These are phyloP conservation scores for Coemansia sp. DNA, from an alignment of 192 early-diverging fungal genomes.

Conservation along the genomic window DNA sequence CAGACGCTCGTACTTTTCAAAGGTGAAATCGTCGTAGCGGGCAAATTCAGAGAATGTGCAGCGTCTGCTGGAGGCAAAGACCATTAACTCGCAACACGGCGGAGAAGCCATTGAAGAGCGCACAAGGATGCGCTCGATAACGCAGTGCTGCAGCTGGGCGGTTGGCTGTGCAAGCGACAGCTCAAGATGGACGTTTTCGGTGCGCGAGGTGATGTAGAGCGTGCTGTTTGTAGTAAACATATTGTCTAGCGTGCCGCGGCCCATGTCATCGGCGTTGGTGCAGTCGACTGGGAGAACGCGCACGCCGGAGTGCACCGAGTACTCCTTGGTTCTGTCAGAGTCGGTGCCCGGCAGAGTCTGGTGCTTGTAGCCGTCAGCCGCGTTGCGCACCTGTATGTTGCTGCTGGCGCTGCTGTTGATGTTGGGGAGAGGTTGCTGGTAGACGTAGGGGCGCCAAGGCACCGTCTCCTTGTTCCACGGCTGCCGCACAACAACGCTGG, in stretches of 20 bases:
- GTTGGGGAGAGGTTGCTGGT: constrained; percentile 29
- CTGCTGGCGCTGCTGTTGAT: background rate
- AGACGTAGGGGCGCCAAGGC: constrained; percentile 37
- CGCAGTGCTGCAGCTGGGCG: constrained; percentile 17
- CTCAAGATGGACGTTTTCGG: constrained; percentile 45
- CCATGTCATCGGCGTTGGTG: constrained; percentile 38
- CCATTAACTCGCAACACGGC: constrained; percentile 51
- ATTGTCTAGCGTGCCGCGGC: constrained; percentile 29
- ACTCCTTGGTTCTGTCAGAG: constrained; percentile 17
- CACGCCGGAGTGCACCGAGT: constrained; percentile 23
- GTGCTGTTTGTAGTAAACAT: constrained; percentile 21
- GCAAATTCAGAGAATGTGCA: constrained; percentile 31
- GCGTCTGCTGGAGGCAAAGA: constrained; percentile 46
- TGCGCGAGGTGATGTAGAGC: constrained; percentile 21
- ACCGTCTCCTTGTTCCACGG: constrained; percentile 27
- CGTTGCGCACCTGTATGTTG: constrained; percentile 7
- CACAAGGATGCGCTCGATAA: constrained; percentile 38
- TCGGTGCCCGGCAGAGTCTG: constrained; percentile 6
- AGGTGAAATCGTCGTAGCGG: constrained; percentile 49
- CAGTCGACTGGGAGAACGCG: constrained; percentile 15
- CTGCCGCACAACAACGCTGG: constrained; percentile 37
- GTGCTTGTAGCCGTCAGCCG: constrained; percentile 2
- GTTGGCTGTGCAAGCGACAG: constrained; percentile 13
- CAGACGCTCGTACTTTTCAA: constrained; percentile 48
- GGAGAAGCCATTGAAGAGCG: constrained; percentile 25